Percentiles rank a stretch among this genome's conserved stretches.
These are phyloP conservation scores for Populus hybrid DNA, from an alignment of 441 rosid species.

Conservation along the genomic window DNA sequence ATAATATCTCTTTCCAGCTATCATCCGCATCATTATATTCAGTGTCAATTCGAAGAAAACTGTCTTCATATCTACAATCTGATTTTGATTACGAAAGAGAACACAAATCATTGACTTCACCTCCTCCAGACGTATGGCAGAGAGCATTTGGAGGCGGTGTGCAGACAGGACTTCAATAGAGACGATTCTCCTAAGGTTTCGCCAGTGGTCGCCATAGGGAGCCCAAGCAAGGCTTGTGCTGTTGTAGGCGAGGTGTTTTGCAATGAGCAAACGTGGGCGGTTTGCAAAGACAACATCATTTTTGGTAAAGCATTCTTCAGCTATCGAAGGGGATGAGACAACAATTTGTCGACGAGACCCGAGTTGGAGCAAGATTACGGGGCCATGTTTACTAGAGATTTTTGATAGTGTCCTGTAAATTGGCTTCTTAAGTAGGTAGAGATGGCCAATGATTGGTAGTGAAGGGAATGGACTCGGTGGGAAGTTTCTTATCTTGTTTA, in stretches of 20 bases:
- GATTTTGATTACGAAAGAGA: constrained; percentile 7
- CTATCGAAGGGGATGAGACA: constrained; percentile 45
- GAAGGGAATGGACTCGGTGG: constrained; percentile 44
- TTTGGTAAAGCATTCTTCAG: constrained; percentile 50
- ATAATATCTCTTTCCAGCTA: constrained; percentile 37
- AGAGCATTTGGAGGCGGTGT: constrained; percentile 26
- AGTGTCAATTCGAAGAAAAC: constrained; percentile 31
- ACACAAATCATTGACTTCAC: constrained; percentile 16
- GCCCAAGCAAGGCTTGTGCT: constrained; percentile 37
- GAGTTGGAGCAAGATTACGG: constrained; percentile 35
- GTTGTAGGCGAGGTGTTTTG: constrained; percentile 42
- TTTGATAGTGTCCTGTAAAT: constrained; percentile 37
- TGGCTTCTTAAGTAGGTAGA: constrained; percentile 50
- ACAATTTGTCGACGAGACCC: constrained; percentile 50
- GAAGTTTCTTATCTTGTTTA: constrained; percentile 25
- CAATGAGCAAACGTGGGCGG: constrained; percentile 40
- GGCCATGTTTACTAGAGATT: constrained; percentile 35
- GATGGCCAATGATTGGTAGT: constrained; percentile 55
- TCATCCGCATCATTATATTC: constrained; percentile 49
- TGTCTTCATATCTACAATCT: constrained; percentile 20
- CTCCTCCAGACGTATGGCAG: constrained; percentile 30
- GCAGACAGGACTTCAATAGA: constrained; percentile 37
- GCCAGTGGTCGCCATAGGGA: constrained; percentile 44
- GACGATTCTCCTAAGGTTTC: constrained; percentile 37
- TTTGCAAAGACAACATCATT: constrained; percentile 47